phyloP scores from a whole-genome alignment of 257 asterid species.

The Nemophila menziesii region DNA sequence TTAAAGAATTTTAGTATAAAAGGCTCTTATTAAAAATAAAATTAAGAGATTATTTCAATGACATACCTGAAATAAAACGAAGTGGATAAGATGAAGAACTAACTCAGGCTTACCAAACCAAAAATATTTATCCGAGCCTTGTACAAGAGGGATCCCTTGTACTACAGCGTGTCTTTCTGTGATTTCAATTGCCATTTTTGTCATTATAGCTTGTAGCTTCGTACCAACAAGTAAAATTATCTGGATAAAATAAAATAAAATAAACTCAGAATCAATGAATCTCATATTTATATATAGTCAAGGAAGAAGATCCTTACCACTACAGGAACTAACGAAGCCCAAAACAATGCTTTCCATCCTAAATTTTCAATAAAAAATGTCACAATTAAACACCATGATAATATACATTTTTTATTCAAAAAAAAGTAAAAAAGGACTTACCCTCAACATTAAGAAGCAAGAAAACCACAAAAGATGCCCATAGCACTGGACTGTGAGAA shows the following conservation, averaged over 20 bases:
- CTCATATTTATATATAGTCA: background rate
- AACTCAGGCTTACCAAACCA: conserved; percentile 75
- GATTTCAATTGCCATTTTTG: conserved; percentile 78
- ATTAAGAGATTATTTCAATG: too few species aligned
- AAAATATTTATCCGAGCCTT: conserved; percentile 67
- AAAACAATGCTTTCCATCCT: conserved; percentile 85
- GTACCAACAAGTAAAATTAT: conserved; percentile 81
- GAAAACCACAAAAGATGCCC: conserved; percentile 83
- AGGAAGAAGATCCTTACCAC: conserved; percentile 47
- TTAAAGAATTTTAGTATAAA: too few species aligned
- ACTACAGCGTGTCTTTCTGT: conserved; percentile 77
- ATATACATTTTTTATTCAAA: background rate
- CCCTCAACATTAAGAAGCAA: conserved; percentile 81
- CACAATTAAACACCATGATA: too few species aligned
- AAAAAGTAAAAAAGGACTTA: conserved; percentile 16
- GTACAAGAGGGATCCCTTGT: conserved; percentile 95
- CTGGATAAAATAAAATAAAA: conserved; percentile 25
- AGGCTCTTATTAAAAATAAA: too few species aligned
- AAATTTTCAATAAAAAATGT: conserved; percentile 11
- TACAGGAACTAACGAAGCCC: conserved; percentile 87
- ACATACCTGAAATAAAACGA: conserved; percentile 77
- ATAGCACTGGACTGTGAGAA: conserved; percentile 70
- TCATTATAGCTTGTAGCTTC: conserved; percentile 73
- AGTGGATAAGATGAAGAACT: conserved; percentile 73
- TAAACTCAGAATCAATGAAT: conserved; percentile 11